These are phyloP conservation scores for Chalara sp. DNA, from an alignment of 2,329 filamentous ascomycete species.

Conservation along the genomic window DNA sequence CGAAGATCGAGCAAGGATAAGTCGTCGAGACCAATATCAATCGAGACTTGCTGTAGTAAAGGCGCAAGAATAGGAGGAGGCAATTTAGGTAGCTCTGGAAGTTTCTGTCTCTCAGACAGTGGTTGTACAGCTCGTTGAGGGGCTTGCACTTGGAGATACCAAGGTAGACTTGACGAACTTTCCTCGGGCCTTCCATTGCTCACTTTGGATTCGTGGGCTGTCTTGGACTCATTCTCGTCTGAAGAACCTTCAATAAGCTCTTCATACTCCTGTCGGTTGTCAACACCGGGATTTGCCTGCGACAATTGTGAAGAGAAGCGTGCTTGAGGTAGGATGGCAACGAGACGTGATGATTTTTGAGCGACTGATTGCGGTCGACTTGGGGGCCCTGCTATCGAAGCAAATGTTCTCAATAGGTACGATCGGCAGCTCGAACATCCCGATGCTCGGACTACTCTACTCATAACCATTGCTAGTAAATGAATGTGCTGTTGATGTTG, in stretches of 20 bases:
- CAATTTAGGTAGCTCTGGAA: conserved; percentile 46
- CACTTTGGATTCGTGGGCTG: not conserved
- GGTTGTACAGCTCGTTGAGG: conserved; percentile 29
- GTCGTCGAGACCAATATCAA: conserved; percentile 81
- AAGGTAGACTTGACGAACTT: conserved; percentile 46
- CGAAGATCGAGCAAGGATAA: conserved; percentile 78
- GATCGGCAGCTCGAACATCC: conserved; percentile 26
- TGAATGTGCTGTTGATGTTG: not conserved
- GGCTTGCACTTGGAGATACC: conserved; percentile 76
- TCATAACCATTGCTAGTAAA: conserved; percentile 18
- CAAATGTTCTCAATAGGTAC: conserved; percentile 21
- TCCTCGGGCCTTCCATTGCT: not conserved
- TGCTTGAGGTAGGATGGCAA: no score
- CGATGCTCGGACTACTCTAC: conserved; percentile 21
- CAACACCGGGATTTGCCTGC: no score
- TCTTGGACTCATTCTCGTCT: not conserved
- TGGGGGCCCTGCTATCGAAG: conserved; percentile 15
- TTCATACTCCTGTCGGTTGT: not conserved
- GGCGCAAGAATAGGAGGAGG: conserved; percentile 68
- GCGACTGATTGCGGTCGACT: conserved; percentile 8
- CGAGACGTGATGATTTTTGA: no score
- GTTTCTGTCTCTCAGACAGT: conserved; percentile 44
- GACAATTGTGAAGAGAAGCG: no score
- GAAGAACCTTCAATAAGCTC: not conserved
- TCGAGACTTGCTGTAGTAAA: conserved; percentile 71